phyloP scores from a whole-genome alignment of 352 stramenopile species.

The Phytophthora crassamura region DNA sequence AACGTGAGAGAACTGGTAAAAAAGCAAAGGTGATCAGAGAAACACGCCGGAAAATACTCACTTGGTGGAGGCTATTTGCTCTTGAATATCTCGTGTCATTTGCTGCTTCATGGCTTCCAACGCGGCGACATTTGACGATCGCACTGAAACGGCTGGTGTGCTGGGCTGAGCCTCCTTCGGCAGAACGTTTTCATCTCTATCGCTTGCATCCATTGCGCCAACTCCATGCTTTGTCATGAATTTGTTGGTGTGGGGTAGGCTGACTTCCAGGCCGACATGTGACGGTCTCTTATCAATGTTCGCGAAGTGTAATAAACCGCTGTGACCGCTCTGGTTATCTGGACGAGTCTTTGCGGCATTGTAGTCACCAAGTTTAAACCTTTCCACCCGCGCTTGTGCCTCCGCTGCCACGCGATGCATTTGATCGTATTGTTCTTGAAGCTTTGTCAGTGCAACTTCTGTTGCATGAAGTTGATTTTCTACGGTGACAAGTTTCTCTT shows the following conservation, averaged over 20 bases:
- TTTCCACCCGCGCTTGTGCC: slow-evolving; percentile 49
- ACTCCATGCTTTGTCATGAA: slow-evolving; percentile 19
- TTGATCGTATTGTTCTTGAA: slow-evolving; percentile 41
- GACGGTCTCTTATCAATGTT: neutral
- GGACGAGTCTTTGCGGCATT: neutral
- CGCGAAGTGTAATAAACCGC: neutral
- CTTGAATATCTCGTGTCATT: slow-evolving; percentile 49
- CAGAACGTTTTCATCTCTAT: neutral
- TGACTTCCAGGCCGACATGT: neutral
- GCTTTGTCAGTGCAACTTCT: slow-evolving; percentile 44
- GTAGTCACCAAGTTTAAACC: slow-evolving; percentile 18
- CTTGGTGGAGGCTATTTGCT: slow-evolving; percentile 59
- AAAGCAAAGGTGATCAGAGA: neutral
- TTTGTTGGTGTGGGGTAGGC: slow-evolving; percentile 26
- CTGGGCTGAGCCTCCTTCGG: neutral
- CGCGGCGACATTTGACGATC: slow-evolving; percentile 40
- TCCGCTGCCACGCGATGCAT: slow-evolving; percentile 50
- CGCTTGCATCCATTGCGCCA: neutral
- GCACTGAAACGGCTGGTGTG: neutral
- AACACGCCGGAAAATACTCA: slow-evolving; percentile 20
- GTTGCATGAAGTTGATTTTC: slow-evolving; percentile 49
- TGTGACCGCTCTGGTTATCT: slow-evolving; percentile 13
- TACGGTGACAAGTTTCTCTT: slow-evolving; percentile 48
- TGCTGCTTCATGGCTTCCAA: slow-evolving; percentile 47
- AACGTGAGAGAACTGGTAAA: neutral